Percentiles rank a stretch among this genome's conserved stretches.
These are phyloP conservation scores for Quillaja saponaria DNA, from an alignment of 306 rosid genomes.

Conservation along the genomic window DNA sequence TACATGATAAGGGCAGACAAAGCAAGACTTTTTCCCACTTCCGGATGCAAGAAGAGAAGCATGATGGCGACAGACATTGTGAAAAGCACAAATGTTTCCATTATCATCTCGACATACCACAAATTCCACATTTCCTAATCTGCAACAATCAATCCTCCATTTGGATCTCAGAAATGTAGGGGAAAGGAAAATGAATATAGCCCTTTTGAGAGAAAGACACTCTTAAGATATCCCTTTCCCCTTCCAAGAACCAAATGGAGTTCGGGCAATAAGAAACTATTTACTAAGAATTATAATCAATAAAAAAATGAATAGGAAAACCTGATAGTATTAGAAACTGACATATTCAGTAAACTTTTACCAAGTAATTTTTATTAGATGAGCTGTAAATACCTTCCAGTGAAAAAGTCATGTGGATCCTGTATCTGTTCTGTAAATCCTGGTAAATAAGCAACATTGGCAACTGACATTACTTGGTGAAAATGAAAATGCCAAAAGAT, in stretches of 20 bases:
- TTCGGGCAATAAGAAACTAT: conserved; percentile 18
- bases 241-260: conserved; percentile 44
- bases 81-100: conserved; percentile 67
- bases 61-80: conserved; percentile 91
- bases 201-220: conserved; percentile 16
- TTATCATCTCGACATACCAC: conserved; percentile 71
- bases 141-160: conserved; percentile 42
- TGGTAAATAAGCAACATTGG: conserved; percentile 35
- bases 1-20: conserved; percentile 96
- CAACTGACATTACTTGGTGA: conserved; percentile 13
- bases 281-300: conserved; percentile 19
- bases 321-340: too few species aligned
- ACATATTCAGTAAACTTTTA: too few species aligned
- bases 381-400: conserved; percentile 67
- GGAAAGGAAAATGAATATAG: conserved; percentile 37
- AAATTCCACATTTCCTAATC: conserved; percentile 76
- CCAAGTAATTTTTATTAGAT: too few species aligned
- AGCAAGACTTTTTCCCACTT: conserved; percentile 74
- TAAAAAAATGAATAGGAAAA: not conserved
- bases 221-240: conserved; percentile 30
- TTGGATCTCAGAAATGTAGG: conserved; percentile 41
- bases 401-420: conserved; percentile 59
- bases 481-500: not conserved
- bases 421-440: conserved; percentile 71
- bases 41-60: conserved; percentile 79